Evolutionary conservation across 805 yeast genomes (phyloP).

Genomic region (Metschnikowia anglica): DNA sequence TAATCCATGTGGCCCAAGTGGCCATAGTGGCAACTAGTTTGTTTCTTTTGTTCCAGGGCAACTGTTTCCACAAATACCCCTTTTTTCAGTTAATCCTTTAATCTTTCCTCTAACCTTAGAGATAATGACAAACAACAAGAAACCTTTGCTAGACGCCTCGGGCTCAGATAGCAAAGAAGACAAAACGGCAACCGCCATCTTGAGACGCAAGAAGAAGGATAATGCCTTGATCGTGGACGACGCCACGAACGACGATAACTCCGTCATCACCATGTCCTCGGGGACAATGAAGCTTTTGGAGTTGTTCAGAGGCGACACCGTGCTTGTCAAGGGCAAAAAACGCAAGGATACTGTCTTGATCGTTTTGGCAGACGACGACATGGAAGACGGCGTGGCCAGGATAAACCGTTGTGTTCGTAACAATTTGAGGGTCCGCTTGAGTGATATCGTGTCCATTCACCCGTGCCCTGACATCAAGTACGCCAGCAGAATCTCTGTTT

Average conservation of each 20-base stretch:
- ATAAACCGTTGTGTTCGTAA: slow-evolving; percentile 94
- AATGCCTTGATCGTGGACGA: slow-evolving; percentile 94
- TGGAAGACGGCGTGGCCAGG: slow-evolving; percentile 93
- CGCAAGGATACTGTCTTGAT: slow-evolving; percentile 96
- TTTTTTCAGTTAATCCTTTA: not conserved
- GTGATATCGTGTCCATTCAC: slow-evolving; percentile 87
- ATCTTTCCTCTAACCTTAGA: not conserved
- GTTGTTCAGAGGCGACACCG: slow-evolving; percentile 97
- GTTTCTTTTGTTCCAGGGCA: not conserved
- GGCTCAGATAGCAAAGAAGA: slow-evolving; percentile 60
- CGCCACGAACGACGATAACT: slow-evolving; percentile 95
- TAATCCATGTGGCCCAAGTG: slow-evolving; percentile 1
- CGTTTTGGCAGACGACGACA: slow-evolving; percentile 93
- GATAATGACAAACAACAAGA: slow-evolving; percentile 27
- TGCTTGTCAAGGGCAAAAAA: slow-evolving; percentile 95
- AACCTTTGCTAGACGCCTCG: slow-evolving; percentile 53
- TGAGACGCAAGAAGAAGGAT: slow-evolving; percentile 96
- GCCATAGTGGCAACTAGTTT: slow-evolving; percentile 3
- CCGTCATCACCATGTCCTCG: slow-evolving; percentile 92
- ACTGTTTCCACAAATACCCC: slow-evolving; percentile 1
- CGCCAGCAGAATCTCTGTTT: slow-evolving; percentile 89
- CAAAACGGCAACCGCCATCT: slow-evolving; percentile 93
- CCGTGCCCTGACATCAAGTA: slow-evolving; percentile 98
- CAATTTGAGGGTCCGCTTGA: slow-evolving; percentile 89
- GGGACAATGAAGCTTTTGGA: slow-evolving; percentile 93